These are phyloP conservation scores for Asterella californica DNA, from an alignment of 225 moss, liverwort and hornwort genomes.

Conservation along the genomic window DNA sequence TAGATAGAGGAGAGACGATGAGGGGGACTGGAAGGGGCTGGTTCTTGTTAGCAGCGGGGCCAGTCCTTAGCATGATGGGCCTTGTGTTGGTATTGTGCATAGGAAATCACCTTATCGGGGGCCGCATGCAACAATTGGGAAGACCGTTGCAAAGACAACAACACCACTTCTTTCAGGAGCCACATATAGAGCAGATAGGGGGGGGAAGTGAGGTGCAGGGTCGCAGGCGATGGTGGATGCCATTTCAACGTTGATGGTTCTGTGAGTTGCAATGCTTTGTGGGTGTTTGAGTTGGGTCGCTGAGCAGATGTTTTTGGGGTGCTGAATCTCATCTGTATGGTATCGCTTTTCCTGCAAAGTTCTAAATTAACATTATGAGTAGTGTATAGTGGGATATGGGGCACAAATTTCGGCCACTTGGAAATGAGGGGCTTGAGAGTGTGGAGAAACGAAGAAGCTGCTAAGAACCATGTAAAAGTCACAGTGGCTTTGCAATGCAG, in stretches of 20 bases:
- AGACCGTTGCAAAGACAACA: conserved; percentile 41
- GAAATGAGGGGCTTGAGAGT: background rate
- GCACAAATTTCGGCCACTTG: conserved; percentile 8
- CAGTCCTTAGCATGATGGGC: conserved; percentile 61
- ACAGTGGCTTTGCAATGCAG: conserved; percentile 14
- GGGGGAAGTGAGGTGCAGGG: conserved; percentile 40
- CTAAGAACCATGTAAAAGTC: conserved; percentile 10
- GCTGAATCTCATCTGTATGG: conserved; percentile 16
- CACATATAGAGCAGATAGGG: conserved; percentile 50
- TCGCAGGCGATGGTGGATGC: conserved; percentile 59
- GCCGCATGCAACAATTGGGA: conserved; percentile 39
- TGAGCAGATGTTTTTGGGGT: conserved; percentile 25
- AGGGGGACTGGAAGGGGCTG: conserved; percentile 51
- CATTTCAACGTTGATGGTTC: conserved; percentile 48
- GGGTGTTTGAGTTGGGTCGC: conserved; percentile 29
- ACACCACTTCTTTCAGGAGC: conserved; percentile 41
- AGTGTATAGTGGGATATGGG: conserved; percentile 10
- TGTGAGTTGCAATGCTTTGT: conserved; percentile 33
- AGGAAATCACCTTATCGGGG: conserved; percentile 52
- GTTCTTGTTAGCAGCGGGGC: conserved; percentile 50
- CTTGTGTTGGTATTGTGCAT: conserved; percentile 51
- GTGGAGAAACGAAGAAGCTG: conserved; percentile 14
- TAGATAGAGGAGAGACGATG: conserved; percentile 36
- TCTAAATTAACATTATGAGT: conserved; percentile 8
- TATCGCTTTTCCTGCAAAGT: conserved; percentile 7